Evolutionary conservation across 345 rosid species (phyloP).

Genomic region (Arabidopsis suecica): DNA sequence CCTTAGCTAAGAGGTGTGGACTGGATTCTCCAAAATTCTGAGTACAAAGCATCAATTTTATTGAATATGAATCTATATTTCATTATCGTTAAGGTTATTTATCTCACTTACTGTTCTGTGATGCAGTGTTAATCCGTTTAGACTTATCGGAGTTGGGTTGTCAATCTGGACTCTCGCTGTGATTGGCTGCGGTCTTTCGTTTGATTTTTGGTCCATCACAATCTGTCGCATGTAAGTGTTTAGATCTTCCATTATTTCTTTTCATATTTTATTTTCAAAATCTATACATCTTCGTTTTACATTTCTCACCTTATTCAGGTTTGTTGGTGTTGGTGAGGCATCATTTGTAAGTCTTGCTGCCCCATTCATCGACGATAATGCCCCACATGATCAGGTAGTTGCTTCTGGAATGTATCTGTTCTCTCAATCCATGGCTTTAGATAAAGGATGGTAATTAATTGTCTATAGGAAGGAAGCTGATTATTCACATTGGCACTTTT

Average conservation of each 20-base stretch:
- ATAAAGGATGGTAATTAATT: neutral
- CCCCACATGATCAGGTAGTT: conserved; percentile 77
- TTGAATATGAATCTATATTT: conserved; percentile 2
- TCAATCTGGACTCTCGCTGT: conserved; percentile 86
- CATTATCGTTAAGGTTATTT: neutral
- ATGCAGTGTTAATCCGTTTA: conserved; percentile 86
- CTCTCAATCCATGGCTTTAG: neutral
- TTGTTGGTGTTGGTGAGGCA: conserved; percentile 98
- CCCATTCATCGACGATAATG: conserved; percentile 95
- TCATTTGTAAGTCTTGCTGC: conserved; percentile 98
- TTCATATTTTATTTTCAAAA: neutral
- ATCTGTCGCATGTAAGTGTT: conserved; percentile 80
- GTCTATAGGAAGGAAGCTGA: conserved; percentile 7
- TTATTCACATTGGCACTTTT: conserved; percentile 14
- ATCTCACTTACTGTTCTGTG: conserved; percentile 7
- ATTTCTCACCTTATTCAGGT: conserved; percentile 56
- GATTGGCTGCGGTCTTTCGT: conserved; percentile 80
- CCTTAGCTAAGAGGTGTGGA: conserved; percentile 76
- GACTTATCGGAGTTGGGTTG: conserved; percentile 93
- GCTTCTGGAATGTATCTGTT: conserved; percentile 15
- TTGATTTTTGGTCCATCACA: conserved; percentile 86
- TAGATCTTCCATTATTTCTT: conserved; percentile 6
- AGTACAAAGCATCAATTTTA: neutral
- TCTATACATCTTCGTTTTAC: conserved; percentile 1
- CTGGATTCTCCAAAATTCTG: conserved; percentile 3